Percentiles rank a stretch among this genome's conserved stretches.
Evolutionary conservation across 495 filamentous ascomycete genomes (phyloP).

Genomic region (Neurospora sp.): DNA sequence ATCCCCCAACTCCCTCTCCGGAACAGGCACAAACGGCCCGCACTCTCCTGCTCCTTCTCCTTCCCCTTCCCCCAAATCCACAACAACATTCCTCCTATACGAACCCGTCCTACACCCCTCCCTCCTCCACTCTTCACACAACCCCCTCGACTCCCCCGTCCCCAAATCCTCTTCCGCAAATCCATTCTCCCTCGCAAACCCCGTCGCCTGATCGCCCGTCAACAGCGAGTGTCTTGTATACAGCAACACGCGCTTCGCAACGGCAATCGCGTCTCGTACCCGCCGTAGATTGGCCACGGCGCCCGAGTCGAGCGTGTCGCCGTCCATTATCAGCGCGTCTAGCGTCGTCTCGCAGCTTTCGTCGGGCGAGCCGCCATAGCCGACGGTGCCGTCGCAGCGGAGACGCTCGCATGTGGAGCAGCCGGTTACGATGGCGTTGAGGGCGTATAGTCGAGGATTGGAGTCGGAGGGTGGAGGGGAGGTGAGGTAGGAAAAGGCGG

Average conservation of each 20-base stretch:
- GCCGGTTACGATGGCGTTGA: slow-evolving; percentile 35
- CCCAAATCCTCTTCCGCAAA: slow-evolving; percentile 29
- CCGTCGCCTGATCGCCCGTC: slow-evolving; percentile 35
- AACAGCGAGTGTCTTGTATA: slow-evolving; percentile 37
- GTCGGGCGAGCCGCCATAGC: slow-evolving; percentile 37
- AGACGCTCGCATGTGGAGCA: slow-evolving; percentile 34
- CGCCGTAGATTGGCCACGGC: slow-evolving; percentile 36
- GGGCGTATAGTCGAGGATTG: slow-evolving; percentile 4
- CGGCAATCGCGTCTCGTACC: slow-evolving; percentile 31
- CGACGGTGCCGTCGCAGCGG: slow-evolving; percentile 38
- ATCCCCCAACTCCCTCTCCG: slow-evolving; percentile 1
- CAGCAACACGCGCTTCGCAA: slow-evolving; percentile 34
- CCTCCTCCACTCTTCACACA: slow-evolving; percentile 29
- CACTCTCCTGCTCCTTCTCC: slow-evolving; percentile 13
- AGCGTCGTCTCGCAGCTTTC: slow-evolving; percentile 40
- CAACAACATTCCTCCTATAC: slow-evolving; percentile 28
- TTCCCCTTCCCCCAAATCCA: slow-evolving; percentile 17
- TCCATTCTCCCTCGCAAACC: slow-evolving; percentile 35
- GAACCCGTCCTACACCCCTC: slow-evolving; percentile 25
- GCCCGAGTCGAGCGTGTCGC: slow-evolving; percentile 33
- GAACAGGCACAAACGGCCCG: slow-evolving; percentile 29
- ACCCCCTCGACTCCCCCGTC: slow-evolving; percentile 21
- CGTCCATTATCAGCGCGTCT: slow-evolving; percentile 38
- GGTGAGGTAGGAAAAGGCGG: slow-evolving; percentile 29
- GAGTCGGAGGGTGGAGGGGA: slow-evolving; percentile 12